phyloP scores from a whole-genome alignment of 371 early-diverging fungal genomes.

The Rhizopus sp. region DNA sequence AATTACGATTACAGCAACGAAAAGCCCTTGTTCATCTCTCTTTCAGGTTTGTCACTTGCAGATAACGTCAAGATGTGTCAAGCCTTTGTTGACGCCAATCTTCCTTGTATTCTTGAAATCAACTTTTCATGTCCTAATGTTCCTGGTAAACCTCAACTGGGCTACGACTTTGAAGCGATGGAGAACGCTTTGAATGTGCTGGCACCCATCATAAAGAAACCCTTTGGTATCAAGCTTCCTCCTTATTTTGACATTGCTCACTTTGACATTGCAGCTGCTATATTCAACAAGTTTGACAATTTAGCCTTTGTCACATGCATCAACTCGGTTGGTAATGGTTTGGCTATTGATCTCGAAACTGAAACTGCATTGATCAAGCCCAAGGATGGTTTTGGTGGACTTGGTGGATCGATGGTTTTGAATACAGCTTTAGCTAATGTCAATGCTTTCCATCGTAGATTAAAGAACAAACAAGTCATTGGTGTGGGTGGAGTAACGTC shows the following conservation, averaged over 20 bases:
- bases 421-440: slow-evolving; percentile 55
- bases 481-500: slow-evolving; percentile 53
- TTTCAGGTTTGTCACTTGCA: slow-evolving; percentile 46
- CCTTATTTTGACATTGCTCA: slow-evolving; percentile 58
- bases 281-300: slow-evolving; percentile 47
- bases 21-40: slow-evolving; percentile 52
- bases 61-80: slow-evolving; percentile 51
- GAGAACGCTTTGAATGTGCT: slow-evolving; percentile 41
- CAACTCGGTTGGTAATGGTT: slow-evolving; percentile 54
- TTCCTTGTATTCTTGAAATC: slow-evolving; percentile 47
- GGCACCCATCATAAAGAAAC: slow-evolving; percentile 49
- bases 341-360: slow-evolving; percentile 53
- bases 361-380: slow-evolving; percentile 52
- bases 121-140: slow-evolving; percentile 58
- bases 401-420: slow-evolving; percentile 49
- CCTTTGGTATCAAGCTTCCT: slow-evolving; percentile 56
- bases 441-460: slow-evolving; percentile 49
- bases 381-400: slow-evolving; percentile 56
- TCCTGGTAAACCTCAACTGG: slow-evolving; percentile 52
- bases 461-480: slow-evolving; percentile 47
- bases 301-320: slow-evolving; percentile 50
- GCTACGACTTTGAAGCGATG: slow-evolving; percentile 54
- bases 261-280: slow-evolving; percentile 45
- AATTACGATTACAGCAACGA: slow-evolving; percentile 36
- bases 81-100: slow-evolving; percentile 41